A percentile compares a stretch with the other conserved stretches of the same genome.
Conservation (phyloP, 257 asterid species). For the Thymus quinquecostatus region DNA sequence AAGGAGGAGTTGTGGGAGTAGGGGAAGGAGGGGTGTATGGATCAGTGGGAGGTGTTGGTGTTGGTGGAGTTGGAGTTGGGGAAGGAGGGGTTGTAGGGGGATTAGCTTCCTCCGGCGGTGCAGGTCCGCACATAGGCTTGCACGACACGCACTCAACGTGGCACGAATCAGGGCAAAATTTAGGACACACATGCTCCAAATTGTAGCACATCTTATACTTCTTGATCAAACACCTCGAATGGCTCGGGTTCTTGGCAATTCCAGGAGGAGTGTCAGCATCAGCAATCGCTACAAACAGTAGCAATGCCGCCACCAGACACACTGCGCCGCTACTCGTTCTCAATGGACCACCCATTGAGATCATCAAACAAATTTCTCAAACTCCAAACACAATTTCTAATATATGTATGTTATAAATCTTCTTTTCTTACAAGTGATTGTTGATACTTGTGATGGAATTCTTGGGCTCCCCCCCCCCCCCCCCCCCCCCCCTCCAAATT, state of each 20-base stretch:
- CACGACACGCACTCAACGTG: constrained; percentile 47
- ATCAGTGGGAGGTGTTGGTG: neutral
- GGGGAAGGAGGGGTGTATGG: neutral
- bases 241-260: constrained; percentile 46
- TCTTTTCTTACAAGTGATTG: neutral
- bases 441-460: constrained; percentile 6
- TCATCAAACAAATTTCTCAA: neutral
- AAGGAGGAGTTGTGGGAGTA: neutral
- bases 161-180: constrained; percentile 57
- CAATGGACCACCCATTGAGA: constrained; percentile 31
- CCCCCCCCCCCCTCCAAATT: constrained; percentile 2
- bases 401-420: neutral
- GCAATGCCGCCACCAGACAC: constrained; percentile 24
- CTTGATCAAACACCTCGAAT: constrained; percentile 45
- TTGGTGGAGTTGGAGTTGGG: neutral
- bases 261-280: constrained; percentile 53
- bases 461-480: neutral
- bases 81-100: neutral
- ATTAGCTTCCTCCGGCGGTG: neutral
- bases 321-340: constrained; percentile 13
- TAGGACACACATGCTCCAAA: constrained; percentile 63
- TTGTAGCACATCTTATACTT: constrained; percentile 50
- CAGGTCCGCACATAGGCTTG: constrained; percentile 45
- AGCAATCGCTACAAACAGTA: constrained; percentile 22
- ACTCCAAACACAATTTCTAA: neutral